Evolutionary conservation across 371 early-diverging fungal species (phyloP).

Genomic region (Mucor plumbeus): DNA sequence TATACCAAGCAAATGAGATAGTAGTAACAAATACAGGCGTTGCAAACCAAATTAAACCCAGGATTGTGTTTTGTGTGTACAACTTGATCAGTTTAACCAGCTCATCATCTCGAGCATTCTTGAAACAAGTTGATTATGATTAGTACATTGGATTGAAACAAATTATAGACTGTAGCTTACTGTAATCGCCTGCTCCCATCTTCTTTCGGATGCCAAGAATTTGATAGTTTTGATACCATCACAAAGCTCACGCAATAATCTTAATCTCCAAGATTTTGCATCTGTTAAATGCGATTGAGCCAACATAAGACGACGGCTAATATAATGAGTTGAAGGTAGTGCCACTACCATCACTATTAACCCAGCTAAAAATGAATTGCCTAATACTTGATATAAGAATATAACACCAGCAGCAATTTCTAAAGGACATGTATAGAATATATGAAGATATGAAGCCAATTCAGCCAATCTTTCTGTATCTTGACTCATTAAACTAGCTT

Average conservation of each 20-base stretch:
- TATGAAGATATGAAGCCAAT: slow-evolving; percentile 58
- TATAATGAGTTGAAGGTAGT: slow-evolving; percentile 67
- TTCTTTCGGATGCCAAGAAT: slow-evolving; percentile 77
- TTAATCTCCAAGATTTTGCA: slow-evolving; percentile 65
- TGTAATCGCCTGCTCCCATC: slow-evolving; percentile 65
- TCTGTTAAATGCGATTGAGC: slow-evolving; percentile 61
- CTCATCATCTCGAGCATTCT: slow-evolving; percentile 63
- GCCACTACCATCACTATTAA: slow-evolving; percentile 64
- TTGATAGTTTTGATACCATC: slow-evolving; percentile 77
- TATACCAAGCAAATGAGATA: slow-evolving; percentile 69
- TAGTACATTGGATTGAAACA: neutral
- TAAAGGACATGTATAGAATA: slow-evolving; percentile 68
- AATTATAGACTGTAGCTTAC: slow-evolving; percentile 27
- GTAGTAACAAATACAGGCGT: slow-evolving; percentile 74
- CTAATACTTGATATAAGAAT: slow-evolving; percentile 69
- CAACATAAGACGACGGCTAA: slow-evolving; percentile 47
- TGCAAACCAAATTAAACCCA: slow-evolving; percentile 68
- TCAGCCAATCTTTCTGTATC: slow-evolving; percentile 78
- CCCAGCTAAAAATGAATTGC: slow-evolving; percentile 71
- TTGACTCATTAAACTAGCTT: slow-evolving; percentile 79
- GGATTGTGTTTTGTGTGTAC: slow-evolving; percentile 60
- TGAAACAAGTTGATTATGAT: neutral
- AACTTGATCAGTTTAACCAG: slow-evolving; percentile 59
- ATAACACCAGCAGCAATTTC: slow-evolving; percentile 65
- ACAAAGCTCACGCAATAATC: slow-evolving; percentile 67